Base-by-base conservation (phyloP, 2,329 filamentous ascomycete species). In the Boeremia exigua region DNA sequence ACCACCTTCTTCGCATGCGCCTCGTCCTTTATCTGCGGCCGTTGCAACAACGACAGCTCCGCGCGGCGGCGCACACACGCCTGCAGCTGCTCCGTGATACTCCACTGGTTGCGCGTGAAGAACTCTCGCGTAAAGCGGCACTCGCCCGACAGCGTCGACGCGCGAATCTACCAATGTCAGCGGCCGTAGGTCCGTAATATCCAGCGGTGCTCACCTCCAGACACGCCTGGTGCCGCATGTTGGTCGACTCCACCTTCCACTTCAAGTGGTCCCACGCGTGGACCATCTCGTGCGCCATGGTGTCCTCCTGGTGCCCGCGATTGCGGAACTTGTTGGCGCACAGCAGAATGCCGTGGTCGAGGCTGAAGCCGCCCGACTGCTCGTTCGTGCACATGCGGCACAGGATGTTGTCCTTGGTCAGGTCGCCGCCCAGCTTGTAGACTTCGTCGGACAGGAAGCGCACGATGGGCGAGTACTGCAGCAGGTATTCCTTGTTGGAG, bases 231-330 rank as follows among this genome's bases (percentile, higher is more conserved):
- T 99, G 95, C 74, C 88, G 87, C 76, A 99, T 74, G 74, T 90
- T 86, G n/a, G 80, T 77, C 80, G 90, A 91, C 71, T 98, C 89
- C 39, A 97, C 87, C 77, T 96, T 95, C 81, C 92, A 99, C 61
- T 94, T 81, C 66, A 98, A 72, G 74, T 96, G 90, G 74, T 99
- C 95, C 82, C 92, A 98, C 1, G 93, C 93, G 75, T 99, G 95
- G 48, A 99, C 90, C 92, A 99, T 96, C 80, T 99, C 95, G 77
- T 99, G 95, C 27, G 93, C 88, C 70, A 99, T 81, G 10, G 93
- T 96, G 75, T 99, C 95, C 79, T 99, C 95, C 65, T 96, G 76
- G 73, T 96, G 92, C 29, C 88, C 87, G 54, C 87, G 81, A 71
- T 92, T 87, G 56, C 88, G 82, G 72, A 98, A 86, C 77, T 95